phyloP scores from a whole-genome alignment of 257 asterid genomes.

The Solanum boliviense region DNA sequence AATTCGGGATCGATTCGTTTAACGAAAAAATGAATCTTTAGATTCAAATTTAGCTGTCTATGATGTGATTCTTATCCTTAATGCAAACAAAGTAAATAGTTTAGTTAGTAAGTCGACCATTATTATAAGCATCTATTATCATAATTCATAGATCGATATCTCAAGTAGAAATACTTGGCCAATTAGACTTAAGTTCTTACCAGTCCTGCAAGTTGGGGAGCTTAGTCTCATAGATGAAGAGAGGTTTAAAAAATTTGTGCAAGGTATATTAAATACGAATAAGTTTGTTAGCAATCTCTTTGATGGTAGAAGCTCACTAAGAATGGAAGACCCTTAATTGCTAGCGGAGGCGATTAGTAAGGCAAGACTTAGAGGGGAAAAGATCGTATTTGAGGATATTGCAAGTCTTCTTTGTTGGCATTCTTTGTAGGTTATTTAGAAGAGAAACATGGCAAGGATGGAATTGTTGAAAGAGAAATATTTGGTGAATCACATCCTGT shows the following conservation, averaged over 20 bases:
- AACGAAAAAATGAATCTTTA: neutral
- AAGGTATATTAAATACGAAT: neutral
- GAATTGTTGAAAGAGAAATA: neutral
- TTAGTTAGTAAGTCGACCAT: neutral
- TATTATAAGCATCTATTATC: neutral
- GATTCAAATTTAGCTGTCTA: neutral
- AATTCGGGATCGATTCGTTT: neutral
- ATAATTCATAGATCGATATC: neutral
- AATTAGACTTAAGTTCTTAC: neutral
- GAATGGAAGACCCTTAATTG: neutral
- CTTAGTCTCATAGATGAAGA: neutral
- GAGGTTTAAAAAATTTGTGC: neutral
- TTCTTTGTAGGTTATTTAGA: neutral
- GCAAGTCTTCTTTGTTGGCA: neutral
- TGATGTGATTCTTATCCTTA: neutral
- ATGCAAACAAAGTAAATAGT: neutral
- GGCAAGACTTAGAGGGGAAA: neutral
- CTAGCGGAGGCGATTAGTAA: neutral
- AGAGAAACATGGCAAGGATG: neutral
- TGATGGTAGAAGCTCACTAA: neutral
- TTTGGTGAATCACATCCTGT: neutral
- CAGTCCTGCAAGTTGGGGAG: neutral
- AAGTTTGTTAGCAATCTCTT: neutral
- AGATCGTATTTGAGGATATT: neutral
- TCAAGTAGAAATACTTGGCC: neutral